These are phyloP conservation scores for Calycina marina DNA, from an alignment of 2,329 filamentous ascomycete genomes.

Conservation along the genomic window DNA sequence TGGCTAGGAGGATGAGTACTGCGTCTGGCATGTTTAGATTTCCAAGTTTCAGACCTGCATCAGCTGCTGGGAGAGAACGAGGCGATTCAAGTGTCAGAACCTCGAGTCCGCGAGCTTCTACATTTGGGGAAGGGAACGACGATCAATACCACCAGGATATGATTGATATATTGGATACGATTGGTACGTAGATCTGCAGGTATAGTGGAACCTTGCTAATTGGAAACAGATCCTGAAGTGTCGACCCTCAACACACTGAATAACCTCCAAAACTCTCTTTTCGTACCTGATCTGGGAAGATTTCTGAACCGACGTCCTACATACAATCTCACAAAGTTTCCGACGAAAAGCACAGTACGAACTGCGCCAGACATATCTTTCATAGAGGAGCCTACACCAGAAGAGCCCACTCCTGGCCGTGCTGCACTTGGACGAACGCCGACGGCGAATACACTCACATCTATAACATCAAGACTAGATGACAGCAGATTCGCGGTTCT, in stretches of 20 bases:
- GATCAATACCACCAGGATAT: slow-evolving; percentile 1
- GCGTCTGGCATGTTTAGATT: neutral
- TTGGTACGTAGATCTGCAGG: slow-evolving; percentile 31
- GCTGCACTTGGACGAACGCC: slow-evolving; percentile 2
- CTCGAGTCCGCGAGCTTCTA: neutral
- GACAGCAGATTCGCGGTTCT: slow-evolving; percentile 66
- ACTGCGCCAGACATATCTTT: slow-evolving; percentile 4
- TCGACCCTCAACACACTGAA: slow-evolving; percentile 71
- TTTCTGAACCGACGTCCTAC: slow-evolving; percentile 66
- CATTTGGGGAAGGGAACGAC: neutral
- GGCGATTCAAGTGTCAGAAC: neutral
- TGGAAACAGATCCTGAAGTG: slow-evolving; percentile 29
- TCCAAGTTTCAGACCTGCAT: neutral
- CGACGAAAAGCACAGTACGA: slow-evolving; percentile 12
- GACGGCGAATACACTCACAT: slow-evolving; percentile 31
- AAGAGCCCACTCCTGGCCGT: slow-evolving; percentile 7
- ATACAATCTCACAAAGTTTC: slow-evolving; percentile 51
- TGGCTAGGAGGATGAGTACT: neutral
- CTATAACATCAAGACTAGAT: slow-evolving; percentile 52
- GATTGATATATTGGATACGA: slow-evolving; percentile 36
- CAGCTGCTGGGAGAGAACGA: no score
- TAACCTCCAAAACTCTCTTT: slow-evolving; percentile 82
- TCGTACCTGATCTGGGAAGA: slow-evolving; percentile 65
- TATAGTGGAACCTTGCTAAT: slow-evolving; percentile 3
- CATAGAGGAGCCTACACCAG: slow-evolving; percentile 3